Evolutionary conservation across 164 flowering plant genomes (phyloP).

Genomic region (Brasenia schreberi): DNA sequence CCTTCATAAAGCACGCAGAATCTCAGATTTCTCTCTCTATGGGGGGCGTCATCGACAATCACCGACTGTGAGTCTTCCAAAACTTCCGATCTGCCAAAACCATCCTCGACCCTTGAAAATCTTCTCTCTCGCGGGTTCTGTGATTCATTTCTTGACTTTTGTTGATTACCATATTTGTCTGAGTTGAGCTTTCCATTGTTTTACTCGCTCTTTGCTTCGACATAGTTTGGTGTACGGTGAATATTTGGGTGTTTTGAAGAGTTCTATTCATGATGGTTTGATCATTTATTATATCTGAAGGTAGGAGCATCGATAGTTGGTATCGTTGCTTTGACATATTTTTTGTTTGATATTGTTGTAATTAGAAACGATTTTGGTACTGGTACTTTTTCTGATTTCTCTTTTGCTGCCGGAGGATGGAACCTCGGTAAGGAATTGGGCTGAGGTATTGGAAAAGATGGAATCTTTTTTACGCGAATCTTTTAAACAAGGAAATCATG

Average conservation of each 20-base stretch:
- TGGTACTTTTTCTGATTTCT: background rate
- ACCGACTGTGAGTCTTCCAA: background rate
- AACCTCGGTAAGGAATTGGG: background rate
- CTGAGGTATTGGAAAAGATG: background rate
- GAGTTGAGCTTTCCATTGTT: background rate
- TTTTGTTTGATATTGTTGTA: background rate
- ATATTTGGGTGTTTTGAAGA: background rate
- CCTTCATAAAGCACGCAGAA: background rate
- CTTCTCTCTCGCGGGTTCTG: background rate
- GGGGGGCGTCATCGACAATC: background rate
- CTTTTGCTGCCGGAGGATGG: background rate
- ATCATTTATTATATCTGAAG: background rate
- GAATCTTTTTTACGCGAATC: background rate
- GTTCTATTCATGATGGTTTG: background rate
- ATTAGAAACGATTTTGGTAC: background rate
- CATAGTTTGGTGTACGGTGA: background rate
- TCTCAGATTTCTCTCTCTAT: background rate
- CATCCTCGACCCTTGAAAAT: background rate
- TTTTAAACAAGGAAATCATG: too few species aligned
- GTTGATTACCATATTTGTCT: background rate
- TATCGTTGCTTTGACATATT: too few species aligned
- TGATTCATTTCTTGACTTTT: background rate
- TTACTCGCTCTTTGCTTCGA: background rate
- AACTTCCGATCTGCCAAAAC: background rate
- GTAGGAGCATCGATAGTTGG: background rate